Base-by-base conservation (phyloP, 257 asterid genomes). In the Plantago elongata region DNA sequence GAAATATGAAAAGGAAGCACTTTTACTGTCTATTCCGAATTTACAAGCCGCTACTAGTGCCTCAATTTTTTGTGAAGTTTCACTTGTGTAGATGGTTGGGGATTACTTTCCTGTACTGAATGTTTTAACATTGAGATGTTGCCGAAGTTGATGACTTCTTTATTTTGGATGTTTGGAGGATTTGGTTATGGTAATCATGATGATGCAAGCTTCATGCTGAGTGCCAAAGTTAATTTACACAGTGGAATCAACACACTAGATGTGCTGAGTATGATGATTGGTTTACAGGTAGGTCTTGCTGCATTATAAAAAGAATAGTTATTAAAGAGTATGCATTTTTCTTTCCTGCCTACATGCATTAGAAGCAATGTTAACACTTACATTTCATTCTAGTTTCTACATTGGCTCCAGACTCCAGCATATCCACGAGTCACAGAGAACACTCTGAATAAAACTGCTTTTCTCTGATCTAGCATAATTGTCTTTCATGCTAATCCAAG, bases 111-210 rank as follows among this genome's bases (percentile, higher is more conserved):
- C 27, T 22, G 40, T 34, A 4, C 7, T 34, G 16, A 8, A 29
- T 4, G 3, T 9, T 51, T 51, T 51, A 15, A 15, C 22, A 29
- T 51, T 1, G 13, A 16, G 17, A 51, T 51, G 56, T 27, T 54
- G 34, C 46, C 38, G 0, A 56, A 56, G 27, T 55, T 45, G 5
- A 48, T 59, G 51, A 22, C 17, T 15, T n/a, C 30, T 60, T 27
- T 12, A 15, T 34, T 63, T 57, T 40, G 67, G 16, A 22, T 61
- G 15, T 63, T 45, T 58, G 67, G 66, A 84, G 96, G 87, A 66
- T 83, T 83, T 44, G 81, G 83, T 47, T 83, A 72, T 37, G 91
- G 96, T 14, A 85, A 79, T 57, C 96, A 88, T 59, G 96, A 85
- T 67, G 84, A 71, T 38, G 77, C 91, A 22, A 75, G 80, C 75